Base-by-base conservation (phyloP, 805 yeast genomes). In the Wickerhamiella lipophila region DNA sequence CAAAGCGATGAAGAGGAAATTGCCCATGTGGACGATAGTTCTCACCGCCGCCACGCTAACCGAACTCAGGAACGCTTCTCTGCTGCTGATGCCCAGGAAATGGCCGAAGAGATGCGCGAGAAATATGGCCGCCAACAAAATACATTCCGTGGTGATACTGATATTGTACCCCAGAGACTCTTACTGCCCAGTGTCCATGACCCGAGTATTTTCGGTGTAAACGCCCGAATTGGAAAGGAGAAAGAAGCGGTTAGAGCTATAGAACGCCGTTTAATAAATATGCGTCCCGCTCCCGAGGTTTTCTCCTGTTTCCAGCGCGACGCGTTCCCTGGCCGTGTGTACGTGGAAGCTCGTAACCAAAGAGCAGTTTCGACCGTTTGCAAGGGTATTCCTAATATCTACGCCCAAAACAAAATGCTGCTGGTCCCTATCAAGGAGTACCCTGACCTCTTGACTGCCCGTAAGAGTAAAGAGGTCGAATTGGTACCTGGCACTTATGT, bases 171-270 rank as follows among this genome's bases (percentile, higher is more conserved):
- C 5, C 98, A 92, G 64, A 81, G 95, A 60, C 76, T 92, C 58
- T 73, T 92, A 57, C 73, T 92, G 65, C 98, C 98, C 11, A 86
- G 96, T 27, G 95, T 92, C 51, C 86, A 88, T 59, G 96, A 92
- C 62, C 97, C 98, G 7, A 79, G 86, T 49, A 85, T 92, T 58
- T 92, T 95, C 83, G 97, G 95, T 60, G 78, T 92, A 42, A 78
- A 96, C 65, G 86, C 94, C 68, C 77, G 94, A 60, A 86, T 84
- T 29, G 96, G 97, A 45, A 78, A 82, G 56, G 98, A 92, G 66
- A 89, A 85, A 64, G 95, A 86, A 47, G 70, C 88, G 54, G 95
- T 92, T 21, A 77, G 86, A 55, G 83, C 83, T 55, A 69, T 92
- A 46, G 73, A 82, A 67, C 87, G 88, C 58, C 86, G 88, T 68